These are phyloP conservation scores for Blastobotrys persicus DNA, from an alignment of 1,139 yeast genomes.

Conservation along the genomic window DNA sequence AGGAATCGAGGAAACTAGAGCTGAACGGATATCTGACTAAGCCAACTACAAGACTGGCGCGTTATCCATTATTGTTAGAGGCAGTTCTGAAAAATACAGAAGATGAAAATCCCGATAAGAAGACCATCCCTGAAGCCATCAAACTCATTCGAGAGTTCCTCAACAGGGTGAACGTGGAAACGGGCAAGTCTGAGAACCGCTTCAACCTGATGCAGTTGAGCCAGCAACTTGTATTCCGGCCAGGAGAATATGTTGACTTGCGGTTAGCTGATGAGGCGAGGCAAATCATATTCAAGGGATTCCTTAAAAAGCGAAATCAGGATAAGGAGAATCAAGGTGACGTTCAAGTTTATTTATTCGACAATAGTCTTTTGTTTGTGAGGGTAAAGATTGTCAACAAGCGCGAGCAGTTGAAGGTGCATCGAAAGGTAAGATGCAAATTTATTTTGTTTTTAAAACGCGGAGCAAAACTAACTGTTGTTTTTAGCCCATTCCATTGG, in stretches of 20 bases:
- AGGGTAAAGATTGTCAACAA: constrained; percentile 85
- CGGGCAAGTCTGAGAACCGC: constrained; percentile 93
- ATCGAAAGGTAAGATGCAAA: constrained; percentile 52
- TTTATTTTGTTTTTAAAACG: too few relatives aligned
- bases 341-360: constrained; percentile 76
- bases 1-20: constrained; percentile 88
- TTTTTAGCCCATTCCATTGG: constrained; percentile 73
- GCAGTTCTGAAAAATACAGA: constrained; percentile 82
- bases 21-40: constrained; percentile 90
- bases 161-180: constrained; percentile 78
- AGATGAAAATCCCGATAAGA: constrained; percentile 71
- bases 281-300: constrained; percentile 73
- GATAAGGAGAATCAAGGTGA: constrained; percentile 74
- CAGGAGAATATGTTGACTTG: constrained; percentile 86
- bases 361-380: constrained; percentile 82
- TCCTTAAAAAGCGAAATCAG: constrained; percentile 70
- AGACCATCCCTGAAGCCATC: constrained; percentile 68
- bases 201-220: constrained; percentile 85
- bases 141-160: constrained; percentile 73
- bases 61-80: constrained; percentile 81
- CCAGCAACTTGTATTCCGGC: constrained; percentile 66
- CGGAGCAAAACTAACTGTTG: constrained; percentile 11
- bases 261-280: constrained; percentile 80
- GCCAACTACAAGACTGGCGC: constrained; percentile 93
- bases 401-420: constrained; percentile 87